Percentiles rank a stretch among this genome's conserved stretches.
phyloP scores from a whole-genome alignment of 75 land plant species.

The Cunninghamia lanceolata region DNA sequence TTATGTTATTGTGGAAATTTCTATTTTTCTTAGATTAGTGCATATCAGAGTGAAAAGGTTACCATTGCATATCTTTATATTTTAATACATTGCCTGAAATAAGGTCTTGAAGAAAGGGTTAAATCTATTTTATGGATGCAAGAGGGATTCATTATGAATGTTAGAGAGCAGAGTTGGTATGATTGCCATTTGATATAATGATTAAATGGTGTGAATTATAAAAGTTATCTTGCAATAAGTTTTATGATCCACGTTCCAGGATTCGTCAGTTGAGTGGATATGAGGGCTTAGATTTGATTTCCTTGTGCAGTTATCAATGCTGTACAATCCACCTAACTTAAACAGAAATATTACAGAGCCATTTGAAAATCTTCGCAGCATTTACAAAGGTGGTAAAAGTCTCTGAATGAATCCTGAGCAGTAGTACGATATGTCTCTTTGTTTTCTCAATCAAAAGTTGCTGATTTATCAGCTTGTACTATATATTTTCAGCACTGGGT shows the following conservation, averaged over 20 bases:
- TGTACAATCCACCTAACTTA: slow-evolving; percentile 80
- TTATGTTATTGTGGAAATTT: not conserved
- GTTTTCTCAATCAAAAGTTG: not conserved
- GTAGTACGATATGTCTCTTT: not conserved
- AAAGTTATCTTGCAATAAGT: not conserved
- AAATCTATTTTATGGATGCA: not conserved
- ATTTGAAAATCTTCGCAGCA: slow-evolving; percentile 72
- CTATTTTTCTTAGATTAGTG: not conserved
- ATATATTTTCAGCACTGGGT: slow-evolving; percentile 64
- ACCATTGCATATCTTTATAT: slow-evolving; percentile 4
- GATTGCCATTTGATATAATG: not conserved
- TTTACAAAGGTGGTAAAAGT: slow-evolving; percentile 71
- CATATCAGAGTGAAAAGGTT: not conserved
- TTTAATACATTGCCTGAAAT: not conserved
- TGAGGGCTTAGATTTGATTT: slow-evolving; percentile 1
- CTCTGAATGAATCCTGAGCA: not conserved
- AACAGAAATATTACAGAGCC: slow-evolving; percentile 83
- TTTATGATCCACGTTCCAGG: not conserved
- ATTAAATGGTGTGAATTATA: not conserved
- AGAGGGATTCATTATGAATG: not conserved
- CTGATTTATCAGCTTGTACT: not conserved
- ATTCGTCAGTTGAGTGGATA: not conserved
- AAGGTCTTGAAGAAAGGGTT: not conserved
- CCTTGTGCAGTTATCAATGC: slow-evolving; percentile 23
- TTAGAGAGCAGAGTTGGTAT: not conserved